A percentile compares a stretch with the other conserved stretches of the same genome.
Evolutionary conservation across 805 yeast species (phyloP).

Genomic region (Spathaspora sp.): DNA sequence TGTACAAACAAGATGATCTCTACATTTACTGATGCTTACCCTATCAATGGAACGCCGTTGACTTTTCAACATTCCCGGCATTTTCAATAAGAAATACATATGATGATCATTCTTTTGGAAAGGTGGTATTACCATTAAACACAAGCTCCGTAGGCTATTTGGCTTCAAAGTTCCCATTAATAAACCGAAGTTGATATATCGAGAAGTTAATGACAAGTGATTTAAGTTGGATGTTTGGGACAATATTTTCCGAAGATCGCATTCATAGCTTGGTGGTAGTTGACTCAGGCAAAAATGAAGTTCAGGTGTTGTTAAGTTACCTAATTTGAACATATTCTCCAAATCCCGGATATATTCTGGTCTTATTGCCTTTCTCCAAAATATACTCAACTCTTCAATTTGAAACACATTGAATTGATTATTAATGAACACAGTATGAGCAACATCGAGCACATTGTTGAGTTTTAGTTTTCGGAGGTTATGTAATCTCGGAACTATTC

Average conservation of each 20-base stretch:
- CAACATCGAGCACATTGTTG: not conserved
- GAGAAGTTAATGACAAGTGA: not conserved
- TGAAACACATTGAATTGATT: not conserved
- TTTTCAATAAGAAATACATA: not conserved
- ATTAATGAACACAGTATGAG: not conserved
- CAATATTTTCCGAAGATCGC: not conserved
- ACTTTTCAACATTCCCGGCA: not conserved
- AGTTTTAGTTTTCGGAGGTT: not conserved
- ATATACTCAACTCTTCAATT: not conserved
- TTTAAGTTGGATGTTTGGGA: not conserved
- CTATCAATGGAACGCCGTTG: not conserved
- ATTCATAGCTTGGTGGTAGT: not conserved
- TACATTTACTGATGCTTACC: not conserved
- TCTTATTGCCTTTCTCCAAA: not conserved
- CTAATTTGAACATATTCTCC: not conserved
- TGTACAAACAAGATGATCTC: not conserved
- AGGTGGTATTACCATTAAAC: not conserved
- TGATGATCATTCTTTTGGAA: too few species aligned
- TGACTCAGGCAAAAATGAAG: not conserved
- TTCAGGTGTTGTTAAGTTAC: not conserved
- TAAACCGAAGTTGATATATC: not conserved
- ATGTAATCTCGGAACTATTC: not conserved
- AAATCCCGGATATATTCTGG: not conserved
- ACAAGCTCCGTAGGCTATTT: not conserved
- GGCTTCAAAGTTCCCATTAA: not conserved